These are phyloP conservation scores for Syzygium oleosum DNA, from an alignment of 345 rosid species.

Conservation along the genomic window DNA sequence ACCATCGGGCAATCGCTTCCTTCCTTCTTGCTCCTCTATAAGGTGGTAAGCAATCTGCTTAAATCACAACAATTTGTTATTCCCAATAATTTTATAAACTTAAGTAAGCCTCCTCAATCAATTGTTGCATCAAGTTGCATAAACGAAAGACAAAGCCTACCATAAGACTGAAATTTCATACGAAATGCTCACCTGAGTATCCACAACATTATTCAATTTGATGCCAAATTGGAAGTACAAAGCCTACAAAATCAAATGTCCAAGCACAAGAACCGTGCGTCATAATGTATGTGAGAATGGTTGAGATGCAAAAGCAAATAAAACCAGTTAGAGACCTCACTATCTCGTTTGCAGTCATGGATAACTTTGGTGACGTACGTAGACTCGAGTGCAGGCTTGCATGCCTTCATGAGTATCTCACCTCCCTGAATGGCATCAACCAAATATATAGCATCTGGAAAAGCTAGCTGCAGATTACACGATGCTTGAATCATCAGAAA, in stretches of 20 bases:
- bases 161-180: neutral
- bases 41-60: slow-evolving; percentile 79
- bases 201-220: slow-evolving; percentile 71
- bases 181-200: slow-evolving; percentile 61
- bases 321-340: slow-evolving; percentile 67
- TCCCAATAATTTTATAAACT: neutral
- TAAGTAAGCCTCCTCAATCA: neutral
- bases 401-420: slow-evolving; percentile 59
- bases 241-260: slow-evolving; percentile 43
- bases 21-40: slow-evolving; percentile 90
- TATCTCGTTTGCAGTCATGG: slow-evolving; percentile 98
- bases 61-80: neutral
- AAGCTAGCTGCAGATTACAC: slow-evolving; percentile 69
- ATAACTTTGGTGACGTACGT: slow-evolving; percentile 79
- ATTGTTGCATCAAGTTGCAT: neutral
- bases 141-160: neutral
- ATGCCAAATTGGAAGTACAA: slow-evolving; percentile 89
- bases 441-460: slow-evolving; percentile 79
- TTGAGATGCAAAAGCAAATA: slow-evolving; percentile 8
- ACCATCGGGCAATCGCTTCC: slow-evolving; percentile 44
- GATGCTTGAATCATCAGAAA: neutral
- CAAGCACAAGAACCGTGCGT: neutral
- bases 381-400: slow-evolving; percentile 98
- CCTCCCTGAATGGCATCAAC: slow-evolving; percentile 84
- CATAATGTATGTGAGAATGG: slow-evolving; percentile 3